A percentile compares a stretch with the other conserved stretches of the same genome.
Evolutionary conservation across 352 stramenopile genomes (phyloP).

Genomic region (Pythium inflatum): DNA sequence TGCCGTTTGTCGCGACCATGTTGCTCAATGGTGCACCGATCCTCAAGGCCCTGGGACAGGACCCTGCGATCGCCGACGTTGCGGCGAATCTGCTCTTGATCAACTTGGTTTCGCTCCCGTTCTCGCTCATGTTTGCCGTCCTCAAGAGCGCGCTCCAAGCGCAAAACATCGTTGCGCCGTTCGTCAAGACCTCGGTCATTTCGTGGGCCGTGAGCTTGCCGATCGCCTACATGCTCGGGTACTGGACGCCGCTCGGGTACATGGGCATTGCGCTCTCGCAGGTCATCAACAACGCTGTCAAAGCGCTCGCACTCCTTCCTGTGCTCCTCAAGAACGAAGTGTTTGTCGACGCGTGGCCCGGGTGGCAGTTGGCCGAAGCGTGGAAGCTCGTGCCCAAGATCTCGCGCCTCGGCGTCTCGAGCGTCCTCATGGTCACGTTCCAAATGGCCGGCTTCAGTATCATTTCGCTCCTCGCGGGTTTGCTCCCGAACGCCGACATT

Average conservation of each 20-base stretch:
- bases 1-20: slow-evolving; percentile 43
- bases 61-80: slow-evolving; percentile 52
- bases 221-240: slow-evolving; percentile 59
- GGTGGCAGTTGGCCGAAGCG: slow-evolving; percentile 47
- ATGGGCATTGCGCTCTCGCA: slow-evolving; percentile 58
- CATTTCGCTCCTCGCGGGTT: slow-evolving; percentile 47
- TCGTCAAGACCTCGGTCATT: slow-evolving; percentile 51
- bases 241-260: slow-evolving; percentile 64
- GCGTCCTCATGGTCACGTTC: slow-evolving; percentile 65
- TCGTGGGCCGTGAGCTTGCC: slow-evolving; percentile 52
- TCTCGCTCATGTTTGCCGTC: slow-evolving; percentile 59
- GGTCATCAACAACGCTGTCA: slow-evolving; percentile 52
- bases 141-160: slow-evolving; percentile 66
- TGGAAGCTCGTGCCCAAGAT: slow-evolving; percentile 47
- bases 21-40: slow-evolving; percentile 51
- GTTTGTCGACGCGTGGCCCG: slow-evolving; percentile 65
- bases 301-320: slow-evolving; percentile 50
- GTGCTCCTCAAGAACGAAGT: slow-evolving; percentile 52
- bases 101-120: slow-evolving; percentile 51
- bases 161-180: slow-evolving; percentile 72
- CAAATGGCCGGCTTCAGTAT: slow-evolving; percentile 56
- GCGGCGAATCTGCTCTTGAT: slow-evolving; percentile 48
- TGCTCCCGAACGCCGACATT: slow-evolving; percentile 56
- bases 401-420: slow-evolving; percentile 48
- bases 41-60: slow-evolving; percentile 56